phyloP scores from a whole-genome alignment of 305 asterid species.

The Solanum hybrid region DNA sequence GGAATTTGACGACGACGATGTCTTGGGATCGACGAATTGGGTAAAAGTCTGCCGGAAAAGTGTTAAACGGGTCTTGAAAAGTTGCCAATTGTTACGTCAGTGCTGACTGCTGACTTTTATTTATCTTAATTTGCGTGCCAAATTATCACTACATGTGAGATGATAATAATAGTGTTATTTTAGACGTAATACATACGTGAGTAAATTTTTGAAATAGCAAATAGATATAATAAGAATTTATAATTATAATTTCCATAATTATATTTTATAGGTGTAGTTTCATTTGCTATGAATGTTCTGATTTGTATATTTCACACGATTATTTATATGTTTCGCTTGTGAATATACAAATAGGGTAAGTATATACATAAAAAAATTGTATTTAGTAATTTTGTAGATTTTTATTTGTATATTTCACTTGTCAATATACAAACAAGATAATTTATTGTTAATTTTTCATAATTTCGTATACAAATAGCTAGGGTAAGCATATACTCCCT shows the following conservation, averaged over 20 bases:
- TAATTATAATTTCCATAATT: too few species aligned
- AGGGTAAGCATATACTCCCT: neutral
- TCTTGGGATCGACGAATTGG: neutral
- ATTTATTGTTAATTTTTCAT: too few species aligned
- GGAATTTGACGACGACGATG: neutral
- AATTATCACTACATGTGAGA: neutral
- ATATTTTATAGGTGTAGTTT: too few species aligned
- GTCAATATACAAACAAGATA: accelerated
- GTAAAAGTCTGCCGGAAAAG: neutral
- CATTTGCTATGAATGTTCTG: accelerated
- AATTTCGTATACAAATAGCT: too few species aligned
- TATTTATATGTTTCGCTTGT: accelerated
- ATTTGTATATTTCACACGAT: accelerated
- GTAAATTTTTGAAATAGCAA: too few species aligned
- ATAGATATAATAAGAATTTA: accelerated
- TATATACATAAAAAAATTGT: accelerated
- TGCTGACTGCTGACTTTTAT: neutral
- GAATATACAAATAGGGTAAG: too few species aligned
- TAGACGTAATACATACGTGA: too few species aligned
- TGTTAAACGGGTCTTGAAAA: neutral
- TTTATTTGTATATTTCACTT: too few species aligned
- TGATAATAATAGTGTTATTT: neutral
- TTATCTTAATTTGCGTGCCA: neutral
- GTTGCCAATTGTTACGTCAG: neutral
- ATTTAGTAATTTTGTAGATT: too few species aligned